phyloP scores from a whole-genome alignment of 2,329 filamentous ascomycete species.

The Eutypella sp. region DNA sequence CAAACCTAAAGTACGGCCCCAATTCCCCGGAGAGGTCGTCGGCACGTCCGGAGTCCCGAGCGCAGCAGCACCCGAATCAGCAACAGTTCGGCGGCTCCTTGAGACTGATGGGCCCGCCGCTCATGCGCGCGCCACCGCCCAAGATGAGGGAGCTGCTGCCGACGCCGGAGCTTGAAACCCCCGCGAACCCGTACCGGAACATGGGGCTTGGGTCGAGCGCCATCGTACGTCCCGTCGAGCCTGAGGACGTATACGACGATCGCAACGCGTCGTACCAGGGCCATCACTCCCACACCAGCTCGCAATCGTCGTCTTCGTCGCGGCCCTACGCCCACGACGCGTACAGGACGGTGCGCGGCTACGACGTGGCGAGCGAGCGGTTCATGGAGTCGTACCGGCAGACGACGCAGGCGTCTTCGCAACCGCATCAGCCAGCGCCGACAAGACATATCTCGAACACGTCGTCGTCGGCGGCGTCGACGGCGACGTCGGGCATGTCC shows the following conservation, averaged over 20 bases:
- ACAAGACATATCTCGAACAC: conserved; percentile 68
- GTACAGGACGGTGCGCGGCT: neutral
- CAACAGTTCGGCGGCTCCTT: too few relatives aligned
- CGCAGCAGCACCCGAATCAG: too few relatives aligned
- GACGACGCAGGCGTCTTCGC: too few relatives aligned
- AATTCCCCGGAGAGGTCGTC: conserved; percentile 80
- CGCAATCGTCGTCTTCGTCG: too few relatives aligned
- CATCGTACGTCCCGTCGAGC: conserved; percentile 57
- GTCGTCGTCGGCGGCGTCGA: conserved; percentile 68
- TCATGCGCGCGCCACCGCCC: conserved; percentile 68
- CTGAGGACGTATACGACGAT: conserved; percentile 86
- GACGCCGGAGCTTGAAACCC: conserved; percentile 47
- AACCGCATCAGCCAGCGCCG: too few relatives aligned
- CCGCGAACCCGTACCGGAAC: conserved; percentile 42
- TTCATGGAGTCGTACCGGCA: conserved; percentile 34
- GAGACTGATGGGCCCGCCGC: conserved; percentile 50
- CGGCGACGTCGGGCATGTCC: too few relatives aligned
- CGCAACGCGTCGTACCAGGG: conserved; percentile 36
- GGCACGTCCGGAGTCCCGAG: conserved; percentile 40
- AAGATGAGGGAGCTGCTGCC: conserved; percentile 79
- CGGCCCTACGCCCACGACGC: conserved; percentile 7
- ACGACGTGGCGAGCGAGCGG: conserved; percentile 22
- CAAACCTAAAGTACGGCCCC: conserved; percentile 62
- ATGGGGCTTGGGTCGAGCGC: conserved; percentile 44
- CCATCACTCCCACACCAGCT: conserved; percentile 31